Conservation (phyloP, 2,329 filamentous ascomycete species). For the Neonectria magnoliae region DNA sequence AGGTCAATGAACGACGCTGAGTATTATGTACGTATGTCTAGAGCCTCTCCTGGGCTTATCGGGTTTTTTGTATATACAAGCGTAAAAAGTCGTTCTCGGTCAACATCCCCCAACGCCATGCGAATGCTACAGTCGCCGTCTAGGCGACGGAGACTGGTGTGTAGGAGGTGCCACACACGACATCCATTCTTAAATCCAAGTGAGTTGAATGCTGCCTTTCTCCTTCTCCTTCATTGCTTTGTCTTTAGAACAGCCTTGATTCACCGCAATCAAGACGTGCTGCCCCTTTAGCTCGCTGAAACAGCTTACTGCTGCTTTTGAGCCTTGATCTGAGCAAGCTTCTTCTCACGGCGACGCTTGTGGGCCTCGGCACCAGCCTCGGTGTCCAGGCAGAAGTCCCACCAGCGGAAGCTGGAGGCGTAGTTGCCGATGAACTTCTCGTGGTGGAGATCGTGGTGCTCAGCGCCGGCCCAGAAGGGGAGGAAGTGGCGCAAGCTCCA, state of each 20-base stretch:
- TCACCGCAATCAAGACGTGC: slow-evolving; percentile 39
- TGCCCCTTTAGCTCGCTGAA: slow-evolving; percentile 17
- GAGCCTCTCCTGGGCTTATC: slow-evolving; percentile 39
- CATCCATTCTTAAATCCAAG: slow-evolving; percentile 37
- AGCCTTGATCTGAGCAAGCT: slow-evolving; percentile 70
- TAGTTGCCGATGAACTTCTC: slow-evolving; percentile 99
- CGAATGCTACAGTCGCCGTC: slow-evolving; percentile 39
- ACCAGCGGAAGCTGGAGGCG: slow-evolving; percentile 97
- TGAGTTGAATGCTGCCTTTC: slow-evolving; percentile 28
- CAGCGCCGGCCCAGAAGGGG: slow-evolving; percentile 96
- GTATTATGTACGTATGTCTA: slow-evolving; percentile 47
- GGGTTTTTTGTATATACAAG: slow-evolving; percentile 43
- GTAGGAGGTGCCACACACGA: slow-evolving; percentile 18
- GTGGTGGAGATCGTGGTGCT: slow-evolving; percentile 97
- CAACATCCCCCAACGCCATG: slow-evolving; percentile 45
- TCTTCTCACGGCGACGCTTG: slow-evolving; percentile 83
- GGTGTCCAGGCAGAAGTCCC: slow-evolving; percentile 94
- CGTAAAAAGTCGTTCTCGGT: slow-evolving; percentile 43
- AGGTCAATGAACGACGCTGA: slow-evolving; percentile 44
- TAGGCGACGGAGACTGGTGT: slow-evolving; percentile 29
- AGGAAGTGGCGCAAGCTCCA: slow-evolving; percentile 96
- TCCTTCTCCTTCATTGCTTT: slow-evolving; percentile 23
- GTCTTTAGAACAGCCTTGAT: slow-evolving; percentile 26
- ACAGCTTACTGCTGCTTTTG: slow-evolving; percentile 72
- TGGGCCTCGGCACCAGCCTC: slow-evolving; percentile 90